Evolutionary conservation across 2,329 filamentous ascomycete species (phyloP).

Genomic region (Ampelomyces quisqualis): DNA sequence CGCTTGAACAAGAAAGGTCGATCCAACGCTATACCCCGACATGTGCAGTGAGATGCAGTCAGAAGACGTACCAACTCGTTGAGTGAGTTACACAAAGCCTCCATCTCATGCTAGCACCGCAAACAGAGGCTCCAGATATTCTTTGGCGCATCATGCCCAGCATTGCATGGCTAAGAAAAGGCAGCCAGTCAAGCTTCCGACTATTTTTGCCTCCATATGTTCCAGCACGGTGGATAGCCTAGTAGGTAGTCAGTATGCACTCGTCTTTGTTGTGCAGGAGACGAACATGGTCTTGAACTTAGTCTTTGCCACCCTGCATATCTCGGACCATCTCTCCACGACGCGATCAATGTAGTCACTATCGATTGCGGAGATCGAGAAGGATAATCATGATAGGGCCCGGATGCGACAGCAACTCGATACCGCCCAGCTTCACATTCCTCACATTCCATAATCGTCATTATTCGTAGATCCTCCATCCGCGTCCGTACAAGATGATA

Average conservation of each 20-base stretch:
- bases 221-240: neutral
- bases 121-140: too few species aligned
- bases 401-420: too few species aligned
- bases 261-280: neutral
- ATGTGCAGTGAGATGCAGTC: neutral
- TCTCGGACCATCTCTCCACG: too few species aligned
- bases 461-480: neutral
- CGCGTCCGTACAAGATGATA: too few species aligned
- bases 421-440: too few species aligned
- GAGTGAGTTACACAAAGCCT: neutral
- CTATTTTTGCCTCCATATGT: neutral
- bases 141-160: too few species aligned
- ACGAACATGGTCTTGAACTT: too few species aligned
- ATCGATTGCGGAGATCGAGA: too few species aligned
- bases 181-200: neutral
- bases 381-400: too few species aligned
- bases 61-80: neutral
- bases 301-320: too few species aligned
- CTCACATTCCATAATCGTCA: too few species aligned
- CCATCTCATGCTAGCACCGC: neutral
- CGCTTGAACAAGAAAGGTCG: slow-evolving; percentile 1
- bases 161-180: neutral
- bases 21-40: neutral
- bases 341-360: too few species aligned
- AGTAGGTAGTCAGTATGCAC: neutral